phyloP scores from a whole-genome alignment of 176 grass and related monocot species.

The Raddia distichophylla region DNA sequence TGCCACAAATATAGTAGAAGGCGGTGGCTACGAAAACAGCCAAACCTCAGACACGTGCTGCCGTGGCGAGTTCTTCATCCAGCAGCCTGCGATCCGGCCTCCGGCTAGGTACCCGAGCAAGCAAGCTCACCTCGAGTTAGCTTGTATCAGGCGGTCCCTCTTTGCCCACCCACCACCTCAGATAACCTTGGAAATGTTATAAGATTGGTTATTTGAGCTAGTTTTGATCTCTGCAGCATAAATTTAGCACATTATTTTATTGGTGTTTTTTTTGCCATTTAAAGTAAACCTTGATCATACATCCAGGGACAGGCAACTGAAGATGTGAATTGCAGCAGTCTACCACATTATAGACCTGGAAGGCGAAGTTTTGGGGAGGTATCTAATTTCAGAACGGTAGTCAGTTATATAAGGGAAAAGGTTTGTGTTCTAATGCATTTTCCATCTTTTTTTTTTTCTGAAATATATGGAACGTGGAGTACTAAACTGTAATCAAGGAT shows the following conservation, averaged over 20 bases:
- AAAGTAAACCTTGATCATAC: constrained; percentile 22
- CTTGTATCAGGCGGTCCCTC: too few relatives aligned
- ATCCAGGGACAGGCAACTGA: constrained; percentile 47
- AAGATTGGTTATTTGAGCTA: background rate
- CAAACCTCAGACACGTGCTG: too few relatives aligned
- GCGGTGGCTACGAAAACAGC: too few relatives aligned
- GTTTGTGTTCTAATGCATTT: constrained; percentile 49
- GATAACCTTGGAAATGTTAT: background rate
- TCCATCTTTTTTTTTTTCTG: constrained; percentile 2
- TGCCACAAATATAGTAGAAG: too few relatives aligned
- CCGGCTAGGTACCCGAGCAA: too few relatives aligned
- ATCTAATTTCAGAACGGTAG: constrained; percentile 56
- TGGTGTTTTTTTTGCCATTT: background rate
- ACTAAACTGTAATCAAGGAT: background rate
- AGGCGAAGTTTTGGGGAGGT: constrained; percentile 31
- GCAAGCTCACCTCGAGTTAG: too few relatives aligned
- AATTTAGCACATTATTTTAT: background rate
- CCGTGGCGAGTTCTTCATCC: too few relatives aligned
- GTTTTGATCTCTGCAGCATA: background rate
- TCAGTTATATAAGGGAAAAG: constrained; percentile 79
- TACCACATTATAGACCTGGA: constrained; percentile 35
- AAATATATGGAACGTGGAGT: constrained; percentile 5
- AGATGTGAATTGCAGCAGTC: constrained; percentile 21
- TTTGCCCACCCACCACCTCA: too few relatives aligned
- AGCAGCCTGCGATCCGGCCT: too few relatives aligned